Percentiles rank a stretch among this genome's conserved stretches.
Evolutionary conservation across 805 yeast species (phyloP).

Genomic region (Wickerhamomyces chaumierensis): DNA sequence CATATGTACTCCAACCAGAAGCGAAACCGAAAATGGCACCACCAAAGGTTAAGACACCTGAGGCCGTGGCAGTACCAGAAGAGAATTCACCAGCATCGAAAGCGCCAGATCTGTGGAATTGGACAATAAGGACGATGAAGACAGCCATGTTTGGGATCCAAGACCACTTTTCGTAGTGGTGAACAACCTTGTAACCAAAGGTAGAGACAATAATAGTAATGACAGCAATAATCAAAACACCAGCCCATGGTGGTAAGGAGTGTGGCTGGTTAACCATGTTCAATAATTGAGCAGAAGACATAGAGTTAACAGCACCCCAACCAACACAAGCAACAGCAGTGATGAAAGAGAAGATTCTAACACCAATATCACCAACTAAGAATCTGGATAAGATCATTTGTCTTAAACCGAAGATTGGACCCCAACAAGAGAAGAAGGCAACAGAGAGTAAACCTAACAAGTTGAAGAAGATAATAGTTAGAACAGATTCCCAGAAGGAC

Average conservation of each 20-base stretch:
- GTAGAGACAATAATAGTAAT: conserved; percentile 64
- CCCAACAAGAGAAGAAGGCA: conserved; percentile 74
- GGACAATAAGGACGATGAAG: conserved; percentile 69
- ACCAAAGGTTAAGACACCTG: conserved; percentile 69
- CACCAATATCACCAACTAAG: conserved; percentile 63
- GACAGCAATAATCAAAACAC: conserved; percentile 60
- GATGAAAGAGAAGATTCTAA: conserved; percentile 66
- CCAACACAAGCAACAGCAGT: conserved; percentile 84
- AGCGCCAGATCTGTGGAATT: conserved; percentile 56
- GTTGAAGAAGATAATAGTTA: conserved; percentile 62
- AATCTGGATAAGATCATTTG: conserved; percentile 77
- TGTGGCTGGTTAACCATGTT: conserved; percentile 56
- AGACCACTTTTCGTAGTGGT: conserved; percentile 70
- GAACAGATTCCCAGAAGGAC: conserved; percentile 61
- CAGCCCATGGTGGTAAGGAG: conserved; percentile 81
- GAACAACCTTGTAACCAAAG: conserved; percentile 79
- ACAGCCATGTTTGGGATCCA: conserved; percentile 77
- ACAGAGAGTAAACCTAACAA: conserved; percentile 67
- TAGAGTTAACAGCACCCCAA: conserved; percentile 90
- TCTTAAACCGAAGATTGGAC: conserved; percentile 76
- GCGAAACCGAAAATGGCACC: conserved; percentile 80
- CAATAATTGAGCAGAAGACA: conserved; percentile 78
- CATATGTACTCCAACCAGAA: conserved; percentile 89
- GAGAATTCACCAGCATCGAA: conserved; percentile 42
- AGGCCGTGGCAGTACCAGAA: conserved; percentile 62